phyloP scores from a whole-genome alignment of 371 early-diverging fungal genomes.

The Mortierella sp. region DNA sequence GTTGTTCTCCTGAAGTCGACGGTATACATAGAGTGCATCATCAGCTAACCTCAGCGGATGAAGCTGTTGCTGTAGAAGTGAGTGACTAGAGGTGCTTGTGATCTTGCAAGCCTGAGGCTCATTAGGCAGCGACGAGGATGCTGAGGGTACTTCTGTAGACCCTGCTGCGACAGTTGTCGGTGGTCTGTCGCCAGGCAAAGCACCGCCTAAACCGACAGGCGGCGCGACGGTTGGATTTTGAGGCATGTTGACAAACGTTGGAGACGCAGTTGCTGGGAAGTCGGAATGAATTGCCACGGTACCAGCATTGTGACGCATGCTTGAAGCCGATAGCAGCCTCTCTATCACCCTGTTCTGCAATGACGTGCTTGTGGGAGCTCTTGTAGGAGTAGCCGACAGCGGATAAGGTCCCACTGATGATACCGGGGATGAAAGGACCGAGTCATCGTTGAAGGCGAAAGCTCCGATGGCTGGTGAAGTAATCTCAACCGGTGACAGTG shows the following conservation, averaged over 20 bases:
- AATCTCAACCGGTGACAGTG: neutral
- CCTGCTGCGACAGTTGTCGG: neutral
- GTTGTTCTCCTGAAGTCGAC: conserved; percentile 24
- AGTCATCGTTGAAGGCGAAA: neutral
- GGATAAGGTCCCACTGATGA: no score
- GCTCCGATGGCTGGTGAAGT: neutral
- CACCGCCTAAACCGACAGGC: neutral
- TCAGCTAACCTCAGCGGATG: conserved; percentile 31
- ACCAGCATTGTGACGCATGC: conserved; percentile 3
- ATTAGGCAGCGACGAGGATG: neutral
- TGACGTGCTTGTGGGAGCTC: neutral
- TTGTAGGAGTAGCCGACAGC: neutral
- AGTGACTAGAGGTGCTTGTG: neutral
- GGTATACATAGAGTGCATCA: conserved; percentile 10
- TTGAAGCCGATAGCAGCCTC: neutral
- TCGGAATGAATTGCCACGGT: conserved; percentile 2
- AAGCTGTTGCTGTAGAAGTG: conserved; percentile 18
- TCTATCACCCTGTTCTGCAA: neutral
- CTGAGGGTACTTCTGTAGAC: neutral
- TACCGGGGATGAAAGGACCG: neutral
- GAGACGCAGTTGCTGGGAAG: conserved; percentile 9
- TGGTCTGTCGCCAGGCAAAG: neutral
- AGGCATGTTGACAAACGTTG: conserved; percentile 7
- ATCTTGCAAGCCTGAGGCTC: neutral
- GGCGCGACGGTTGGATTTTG: neutral